These are phyloP conservation scores for Cryptococcus sp. DNA, from an alignment of 1,284 basidiomycete species.

Conservation along the genomic window DNA sequence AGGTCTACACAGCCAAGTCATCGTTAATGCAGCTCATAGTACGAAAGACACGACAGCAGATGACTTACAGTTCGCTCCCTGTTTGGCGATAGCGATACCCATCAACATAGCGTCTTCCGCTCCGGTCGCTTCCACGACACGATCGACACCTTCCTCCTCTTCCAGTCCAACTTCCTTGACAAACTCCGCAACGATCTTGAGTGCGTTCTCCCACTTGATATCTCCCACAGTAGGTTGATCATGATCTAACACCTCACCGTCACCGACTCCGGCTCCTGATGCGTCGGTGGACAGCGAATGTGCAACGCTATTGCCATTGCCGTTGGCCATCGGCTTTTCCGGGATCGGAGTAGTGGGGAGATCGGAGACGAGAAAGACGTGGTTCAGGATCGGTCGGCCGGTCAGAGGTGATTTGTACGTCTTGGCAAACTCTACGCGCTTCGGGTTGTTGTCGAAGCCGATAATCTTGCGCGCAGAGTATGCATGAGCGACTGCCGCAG, in stretches of 20 bases:
- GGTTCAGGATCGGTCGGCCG: slow-evolving; percentile 44
- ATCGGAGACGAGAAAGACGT: slow-evolving; percentile 40
- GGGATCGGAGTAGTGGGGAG: slow-evolving; percentile 17
- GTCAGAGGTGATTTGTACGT: slow-evolving; percentile 58
- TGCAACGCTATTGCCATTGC: slow-evolving; percentile 1
- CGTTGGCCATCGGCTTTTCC: background rate
- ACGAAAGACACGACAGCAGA: background rate
- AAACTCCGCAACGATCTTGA: slow-evolving; percentile 29
- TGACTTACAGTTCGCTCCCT: slow-evolving; percentile 57
- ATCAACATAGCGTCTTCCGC: slow-evolving; percentile 64
- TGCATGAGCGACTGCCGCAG: slow-evolving; percentile 56
- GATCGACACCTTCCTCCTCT: slow-evolving; percentile 58
- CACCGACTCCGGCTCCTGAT: slow-evolving; percentile 26
- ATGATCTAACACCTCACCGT: slow-evolving; percentile 26
- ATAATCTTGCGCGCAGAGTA: slow-evolving; percentile 52
- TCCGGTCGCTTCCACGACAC: slow-evolving; percentile 64
- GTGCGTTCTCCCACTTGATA: slow-evolving; percentile 45
- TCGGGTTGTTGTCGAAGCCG: slow-evolving; percentile 67
- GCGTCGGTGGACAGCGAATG: slow-evolving; percentile 13
- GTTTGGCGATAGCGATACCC: slow-evolving; percentile 62
- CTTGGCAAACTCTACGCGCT: slow-evolving; percentile 83
- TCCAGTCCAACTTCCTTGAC: slow-evolving; percentile 33
- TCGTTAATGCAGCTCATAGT: background rate
- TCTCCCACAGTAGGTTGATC: slow-evolving; percentile 38
- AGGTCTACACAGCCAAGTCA: slow-evolving; percentile 30